Percentiles rank a stretch among this genome's conserved stretches.
These are phyloP conservation scores for Calonectria ilicicola DNA, from an alignment of 2,329 filamentous ascomycete genomes.

Conservation along the genomic window DNA sequence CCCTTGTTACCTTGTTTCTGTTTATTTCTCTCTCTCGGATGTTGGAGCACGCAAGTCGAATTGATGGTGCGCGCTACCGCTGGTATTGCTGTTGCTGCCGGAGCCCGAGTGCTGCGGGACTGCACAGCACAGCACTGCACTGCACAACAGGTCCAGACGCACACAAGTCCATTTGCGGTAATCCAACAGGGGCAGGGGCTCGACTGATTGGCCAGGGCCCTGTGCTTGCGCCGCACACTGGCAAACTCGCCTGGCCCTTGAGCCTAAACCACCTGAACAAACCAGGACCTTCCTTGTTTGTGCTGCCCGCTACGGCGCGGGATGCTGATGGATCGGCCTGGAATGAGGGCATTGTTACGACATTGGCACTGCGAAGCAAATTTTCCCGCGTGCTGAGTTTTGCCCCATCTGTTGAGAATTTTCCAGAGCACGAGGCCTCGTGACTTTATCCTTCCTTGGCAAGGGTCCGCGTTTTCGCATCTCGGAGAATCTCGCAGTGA, in stretches of 20 bases:
- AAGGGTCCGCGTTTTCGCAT: background rate
- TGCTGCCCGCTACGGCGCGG: background rate
- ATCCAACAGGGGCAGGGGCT: slow-evolving; percentile 10
- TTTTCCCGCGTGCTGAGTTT: background rate
- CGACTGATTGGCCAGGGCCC: slow-evolving; percentile 19
- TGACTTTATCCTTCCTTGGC: background rate
- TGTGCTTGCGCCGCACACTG: slow-evolving; percentile 1
- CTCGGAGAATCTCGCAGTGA: background rate
- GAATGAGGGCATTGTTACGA: background rate
- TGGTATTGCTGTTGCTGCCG: background rate
- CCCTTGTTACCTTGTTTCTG: slow-evolving; percentile 7
- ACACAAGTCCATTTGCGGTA: slow-evolving; percentile 21
- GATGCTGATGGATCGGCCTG: slow-evolving; percentile 1
- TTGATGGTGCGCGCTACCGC: background rate
- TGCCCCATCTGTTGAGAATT: background rate
- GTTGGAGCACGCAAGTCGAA: background rate
- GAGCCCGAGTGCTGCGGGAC: background rate
- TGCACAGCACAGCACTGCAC: background rate
- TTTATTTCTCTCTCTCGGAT: background rate
- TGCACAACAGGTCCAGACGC: background rate
- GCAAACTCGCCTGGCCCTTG: background rate
- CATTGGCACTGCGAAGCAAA: background rate
- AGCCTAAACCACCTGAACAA: slow-evolving; percentile 10
- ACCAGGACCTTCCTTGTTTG: slow-evolving; percentile 12
- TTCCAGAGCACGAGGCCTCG: background rate